Base-by-base conservation (phyloP, 495 filamentous ascomycete genomes). In the Daldinia concentrica region DNA sequence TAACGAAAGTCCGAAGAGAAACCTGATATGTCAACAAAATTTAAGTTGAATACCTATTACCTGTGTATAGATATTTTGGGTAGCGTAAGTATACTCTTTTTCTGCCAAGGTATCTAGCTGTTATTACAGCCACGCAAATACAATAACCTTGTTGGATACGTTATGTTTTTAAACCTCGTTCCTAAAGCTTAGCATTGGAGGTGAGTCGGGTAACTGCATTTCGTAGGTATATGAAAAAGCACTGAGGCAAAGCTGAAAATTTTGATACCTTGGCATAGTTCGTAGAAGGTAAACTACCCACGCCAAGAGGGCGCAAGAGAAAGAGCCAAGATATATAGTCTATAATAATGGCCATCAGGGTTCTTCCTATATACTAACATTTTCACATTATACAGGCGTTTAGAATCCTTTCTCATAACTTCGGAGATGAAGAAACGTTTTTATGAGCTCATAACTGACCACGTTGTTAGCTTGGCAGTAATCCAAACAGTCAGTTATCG, bases 291-390 rank as follows among this genome's bases (percentile, higher is more conserved):
- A 48, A 60, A 63, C 29, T 30, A 22, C 32, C 45, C 61, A 64
- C 37, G 67, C 67, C 67, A 69, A 69, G 67, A 58, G 52, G 39
- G 15, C 22, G 12, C 17, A 55, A 59, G 6, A 69, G 11, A 36
- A 43, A 64, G 55, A 29, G 67, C 67, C 67, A 69, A 69, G 67
- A 69, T 64, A 52, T 64, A 64, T 69, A 69, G 67, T 58, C 55
- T 57, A 63, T 54, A 8, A 45, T 17, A 24, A 59, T 19, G 26
- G 55, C 67, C 67, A 69, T 64, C 67, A 69, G 55, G 67, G 67
- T 69, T 12, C 54, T 64, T 56, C 9, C 17, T 41, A 26, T 15
- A 51, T 9, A 22, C n/a, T 27, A n/a, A 8, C 12, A 37, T 51
- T 41, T 7, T 4, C 36, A n/a, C 24, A 26, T 15, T 24, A 9